These are phyloP conservation scores for Penicillium palitans DNA, from an alignment of 2,329 filamentous ascomycete genomes.

Conservation along the genomic window DNA sequence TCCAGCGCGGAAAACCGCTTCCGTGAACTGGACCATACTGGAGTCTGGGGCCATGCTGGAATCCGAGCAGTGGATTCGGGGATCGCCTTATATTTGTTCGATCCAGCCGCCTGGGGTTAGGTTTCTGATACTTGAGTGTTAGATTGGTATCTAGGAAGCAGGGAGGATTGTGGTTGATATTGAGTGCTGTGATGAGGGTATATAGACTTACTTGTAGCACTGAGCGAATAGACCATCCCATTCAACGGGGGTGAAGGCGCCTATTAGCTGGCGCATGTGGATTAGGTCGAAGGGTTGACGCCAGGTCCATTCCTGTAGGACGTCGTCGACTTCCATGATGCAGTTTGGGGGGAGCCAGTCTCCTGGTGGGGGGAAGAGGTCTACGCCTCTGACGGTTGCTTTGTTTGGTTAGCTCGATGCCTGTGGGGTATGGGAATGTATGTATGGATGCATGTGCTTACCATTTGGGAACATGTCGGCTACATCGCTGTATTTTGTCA, in stretches of 20 bases:
- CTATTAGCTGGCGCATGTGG: constrained; percentile 15
- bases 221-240: constrained; percentile 4
- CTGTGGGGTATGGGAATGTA: background rate
- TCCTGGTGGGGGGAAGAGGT: constrained; percentile 20
- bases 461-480: constrained; percentile 7
- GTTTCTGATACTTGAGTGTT: background rate
- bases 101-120: constrained; percentile 6
- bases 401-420: background rate
- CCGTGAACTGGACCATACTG: background rate
- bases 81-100: constrained; percentile 6
- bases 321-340: constrained; percentile 24
- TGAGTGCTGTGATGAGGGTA: too few species aligned
- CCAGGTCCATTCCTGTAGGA: constrained; percentile 19
- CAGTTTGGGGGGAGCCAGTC: constrained; percentile 26
- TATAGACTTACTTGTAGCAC: constrained; percentile 1
- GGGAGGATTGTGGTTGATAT: background rate
- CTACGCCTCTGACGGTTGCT: constrained; percentile 17
- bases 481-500: constrained; percentile 1
- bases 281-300: constrained; percentile 19
- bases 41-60: background rate
- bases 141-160: background rate
- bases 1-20: constrained; percentile 16
- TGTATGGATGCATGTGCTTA: background rate
- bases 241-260: constrained; percentile 6
- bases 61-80: constrained; percentile 1